Evolutionary conservation across 2,329 filamentous ascomycete species (phyloP), one percentile per base, ranked within the genome.

Genomic region (Onygenales sp.): DNA sequence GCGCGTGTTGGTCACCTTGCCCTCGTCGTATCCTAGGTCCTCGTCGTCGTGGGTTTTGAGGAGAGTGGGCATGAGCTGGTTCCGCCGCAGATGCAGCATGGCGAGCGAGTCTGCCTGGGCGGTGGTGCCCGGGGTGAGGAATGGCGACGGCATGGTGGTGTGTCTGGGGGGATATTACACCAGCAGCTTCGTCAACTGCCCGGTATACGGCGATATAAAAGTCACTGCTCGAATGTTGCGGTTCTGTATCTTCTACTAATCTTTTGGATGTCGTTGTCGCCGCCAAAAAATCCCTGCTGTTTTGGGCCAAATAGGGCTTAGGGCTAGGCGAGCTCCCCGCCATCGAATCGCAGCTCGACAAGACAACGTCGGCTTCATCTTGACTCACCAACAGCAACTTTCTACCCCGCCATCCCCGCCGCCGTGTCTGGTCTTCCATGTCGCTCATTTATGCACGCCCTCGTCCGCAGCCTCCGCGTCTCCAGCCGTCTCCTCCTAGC

Each of bases 21-120:
- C 87, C 65, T 90, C 86, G 33, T 81, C 80, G 62, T 90, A 90
- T 55, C 86, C 87, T 63, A 84, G 80, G 58, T 85, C 77, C 42
- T 81, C 78, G 51, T 82, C 82, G 39, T 80, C 77, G 21, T 78
- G 77, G 33, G 80, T 74, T 57, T 80, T 77, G 32, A 91, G 80
- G 56, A 87, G 83, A 31, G 90, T 77, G 6, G 92, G 89, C 40
- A 90, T 78, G 58, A 91, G 83, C 57, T 86, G 85, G 70, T 97
- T 91, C 71, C 91, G 86, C 56, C 88, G 92, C 51, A 98, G 80
- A 66, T 95, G 88, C 54, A 96, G 78, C 57, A 97, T 86, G 31
- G 90, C 87, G 44, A 97, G 80, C 2, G 79, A 78, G 61, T 86
- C 79, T 21, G 82, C 73, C 9, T 77, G 74, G 3, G 91, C 84